A percentile compares a stretch with the other conserved stretches of the same genome.
phyloP scores from a whole-genome alignment of 2,329 filamentous ascomycete species.

The Trichoderma afroharzianum region DNA sequence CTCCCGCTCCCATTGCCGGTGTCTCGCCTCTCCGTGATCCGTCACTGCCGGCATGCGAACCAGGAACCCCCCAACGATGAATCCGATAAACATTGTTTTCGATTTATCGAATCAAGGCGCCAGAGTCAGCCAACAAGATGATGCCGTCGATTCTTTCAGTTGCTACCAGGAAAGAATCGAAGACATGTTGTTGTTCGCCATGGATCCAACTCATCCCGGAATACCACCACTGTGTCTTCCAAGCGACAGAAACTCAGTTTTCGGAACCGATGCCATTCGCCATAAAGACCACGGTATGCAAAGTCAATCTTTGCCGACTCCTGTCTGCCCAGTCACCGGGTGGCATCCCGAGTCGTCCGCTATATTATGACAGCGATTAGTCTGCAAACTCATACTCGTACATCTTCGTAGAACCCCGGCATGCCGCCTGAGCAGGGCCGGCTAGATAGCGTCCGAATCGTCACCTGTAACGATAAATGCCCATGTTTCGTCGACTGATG shows the following conservation, averaged over 20 bases:
- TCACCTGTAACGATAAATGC: neutral
- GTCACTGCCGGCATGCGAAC: slow-evolving; percentile 10
- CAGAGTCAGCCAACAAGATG: neutral
- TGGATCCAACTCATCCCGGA: neutral
- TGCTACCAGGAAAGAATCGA: neutral
- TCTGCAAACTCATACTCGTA: neutral
- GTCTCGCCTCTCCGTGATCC: neutral
- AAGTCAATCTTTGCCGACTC: neutral
- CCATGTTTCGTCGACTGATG: slow-evolving; percentile 1
- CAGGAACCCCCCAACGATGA: slow-evolving; percentile 5
- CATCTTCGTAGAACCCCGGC: neutral
- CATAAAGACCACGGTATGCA: neutral
- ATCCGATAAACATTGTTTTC: slow-evolving; percentile 14
- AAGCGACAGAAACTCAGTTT: neutral
- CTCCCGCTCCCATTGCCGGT: slow-evolving; percentile 6
- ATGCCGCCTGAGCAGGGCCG: neutral
- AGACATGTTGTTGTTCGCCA: neutral
- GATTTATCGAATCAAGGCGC: slow-evolving; percentile 7
- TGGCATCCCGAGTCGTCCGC: neutral
- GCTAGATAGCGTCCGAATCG: neutral
- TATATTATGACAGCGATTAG: neutral
- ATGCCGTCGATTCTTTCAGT: neutral
- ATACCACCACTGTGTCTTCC: neutral
- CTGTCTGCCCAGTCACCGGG: neutral
- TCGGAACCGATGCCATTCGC: neutral